Evolutionary conservation across 2,329 filamentous ascomycete genomes (phyloP), one percentile per base, ranked within the genome.

Genomic region (Dothistroma septosporum): DNA sequence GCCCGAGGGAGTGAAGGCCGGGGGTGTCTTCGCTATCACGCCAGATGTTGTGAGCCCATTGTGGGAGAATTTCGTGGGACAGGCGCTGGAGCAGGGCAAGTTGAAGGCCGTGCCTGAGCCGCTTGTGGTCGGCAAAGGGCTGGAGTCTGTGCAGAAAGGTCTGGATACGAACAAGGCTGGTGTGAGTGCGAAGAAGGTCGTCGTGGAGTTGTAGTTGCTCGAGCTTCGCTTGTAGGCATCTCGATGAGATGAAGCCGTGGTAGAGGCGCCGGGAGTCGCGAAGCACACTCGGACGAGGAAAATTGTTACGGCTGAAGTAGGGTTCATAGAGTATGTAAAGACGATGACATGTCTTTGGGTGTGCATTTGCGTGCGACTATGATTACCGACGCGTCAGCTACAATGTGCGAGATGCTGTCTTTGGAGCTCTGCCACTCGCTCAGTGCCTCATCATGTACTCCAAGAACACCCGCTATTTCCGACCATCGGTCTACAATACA

Each of bases 111-210:
- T 73, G 12, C 77, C 77, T 7, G 69, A 73, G 58, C 68, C 76
- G 6, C 47, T 74, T 33, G 69, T 79, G 7, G 66, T 78, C 21
- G 75, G 75, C 0, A 73, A 75, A 61, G 77, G 77, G 7, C 50
- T 74, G 37, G 71, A 72, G 64, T 60, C 33, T 56, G 63, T 74
- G 48, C 71, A 74, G 64, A 67, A 68, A 58, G 72, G 68, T 10
- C 37, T 72, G 22, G 68, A 72, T 32, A 63, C 60, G 49, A 68
- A 68, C 53, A 73, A 72, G 68, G 63, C 68, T 54, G 72, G 72
- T 37, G 71, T 74, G 2, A 69, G 64, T 55, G 72, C 71, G 7
- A 71, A 70, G 68, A 74, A 74, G 67, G 66, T 73, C 2, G 70
- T 73, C 7, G 63, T 74, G 54, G 70, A 74, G 63, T 56, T 73